Conservation (phyloP, 768 basidiomycete genomes). For the Lyophyllum atratum region DNA sequence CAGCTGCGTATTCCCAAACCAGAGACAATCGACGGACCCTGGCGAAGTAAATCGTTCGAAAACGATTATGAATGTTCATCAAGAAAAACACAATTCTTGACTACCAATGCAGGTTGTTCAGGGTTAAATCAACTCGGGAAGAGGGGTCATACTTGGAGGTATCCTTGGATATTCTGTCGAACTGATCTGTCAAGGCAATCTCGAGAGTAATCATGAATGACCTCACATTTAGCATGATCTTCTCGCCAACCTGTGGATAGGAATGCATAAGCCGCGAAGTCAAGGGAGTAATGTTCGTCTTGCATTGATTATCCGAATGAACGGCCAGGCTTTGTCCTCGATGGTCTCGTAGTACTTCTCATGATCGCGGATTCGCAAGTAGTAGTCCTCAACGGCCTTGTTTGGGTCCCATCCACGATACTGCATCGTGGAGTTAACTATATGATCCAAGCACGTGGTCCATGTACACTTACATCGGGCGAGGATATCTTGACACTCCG, state of each 20-base stretch:
- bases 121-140: neutral
- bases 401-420: slow-evolving; percentile 94
- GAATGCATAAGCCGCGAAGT: slow-evolving; percentile 3
- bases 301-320: slow-evolving; percentile 92
- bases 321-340: slow-evolving; percentile 89
- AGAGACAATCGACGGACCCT: slow-evolving; percentile 54
- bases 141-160: slow-evolving; percentile 65
- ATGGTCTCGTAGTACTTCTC: slow-evolving; percentile 90
- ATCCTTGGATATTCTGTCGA: slow-evolving; percentile 74
- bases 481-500: slow-evolving; percentile 97
- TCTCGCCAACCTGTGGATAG: slow-evolving; percentile 85
- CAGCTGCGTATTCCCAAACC: neutral
- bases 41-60: slow-evolving; percentile 95
- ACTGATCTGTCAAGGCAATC: neutral
- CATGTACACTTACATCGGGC: slow-evolving; percentile 73
- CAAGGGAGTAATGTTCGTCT: slow-evolving; percentile 19
- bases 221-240: slow-evolving; percentile 89
- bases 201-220: neutral
- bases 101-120: slow-evolving; percentile 37
- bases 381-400: slow-evolving; percentile 90
- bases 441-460: neutral
- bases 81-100: slow-evolving; percentile 97
- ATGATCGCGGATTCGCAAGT: slow-evolving; percentile 82
- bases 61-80: slow-evolving; percentile 98
- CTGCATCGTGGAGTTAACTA: slow-evolving; percentile 38